Evolutionary conservation across 768 basidiomycete genomes (phyloP).

Genomic region (Lyophyllum semitale): DNA sequence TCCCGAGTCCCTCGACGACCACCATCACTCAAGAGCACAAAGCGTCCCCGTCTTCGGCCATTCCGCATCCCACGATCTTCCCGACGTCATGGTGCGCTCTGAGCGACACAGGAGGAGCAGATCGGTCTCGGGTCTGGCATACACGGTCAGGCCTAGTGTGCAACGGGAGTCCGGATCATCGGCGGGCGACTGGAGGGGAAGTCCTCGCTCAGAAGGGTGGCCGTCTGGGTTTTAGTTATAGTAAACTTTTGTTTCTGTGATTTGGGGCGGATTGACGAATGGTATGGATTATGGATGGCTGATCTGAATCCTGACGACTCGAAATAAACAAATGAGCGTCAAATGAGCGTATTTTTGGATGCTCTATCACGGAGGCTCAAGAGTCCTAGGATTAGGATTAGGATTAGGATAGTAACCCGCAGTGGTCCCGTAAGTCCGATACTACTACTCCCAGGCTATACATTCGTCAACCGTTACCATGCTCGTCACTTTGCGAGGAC

Average conservation of each 20-base stretch:
- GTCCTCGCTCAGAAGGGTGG: conserved; percentile 11
- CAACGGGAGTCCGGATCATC: conserved; percentile 11
- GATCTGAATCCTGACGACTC: no score
- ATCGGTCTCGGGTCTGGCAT: conserved; percentile 21
- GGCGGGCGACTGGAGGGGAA: conserved; percentile 8
- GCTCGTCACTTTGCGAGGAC: no score
- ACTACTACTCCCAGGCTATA: no score
- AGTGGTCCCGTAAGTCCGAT: no score
- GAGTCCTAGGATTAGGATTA: no score
- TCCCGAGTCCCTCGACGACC: conserved; percentile 9
- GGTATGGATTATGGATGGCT: no score
- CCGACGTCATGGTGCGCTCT: conserved; percentile 12
- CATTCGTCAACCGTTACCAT: no score
- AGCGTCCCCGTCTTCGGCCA: conserved; percentile 22
- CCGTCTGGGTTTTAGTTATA: conserved; percentile 1
- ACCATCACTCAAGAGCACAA: conserved; percentile 15
- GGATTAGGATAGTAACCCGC: no score
- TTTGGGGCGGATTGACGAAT: no score
- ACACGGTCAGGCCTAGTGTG: conserved; percentile 10
- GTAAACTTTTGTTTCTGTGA: not conserved
- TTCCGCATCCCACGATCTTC: not conserved
- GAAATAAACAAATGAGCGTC: no score
- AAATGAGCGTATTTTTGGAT: no score
- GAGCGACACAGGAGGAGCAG: conserved; percentile 24
- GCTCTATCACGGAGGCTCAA: no score